Percentiles rank a stretch among this genome's conserved stretches.
phyloP scores from a whole-genome alignment of 1,284 basidiomycete species.

The Porogramme epimiltina region DNA sequence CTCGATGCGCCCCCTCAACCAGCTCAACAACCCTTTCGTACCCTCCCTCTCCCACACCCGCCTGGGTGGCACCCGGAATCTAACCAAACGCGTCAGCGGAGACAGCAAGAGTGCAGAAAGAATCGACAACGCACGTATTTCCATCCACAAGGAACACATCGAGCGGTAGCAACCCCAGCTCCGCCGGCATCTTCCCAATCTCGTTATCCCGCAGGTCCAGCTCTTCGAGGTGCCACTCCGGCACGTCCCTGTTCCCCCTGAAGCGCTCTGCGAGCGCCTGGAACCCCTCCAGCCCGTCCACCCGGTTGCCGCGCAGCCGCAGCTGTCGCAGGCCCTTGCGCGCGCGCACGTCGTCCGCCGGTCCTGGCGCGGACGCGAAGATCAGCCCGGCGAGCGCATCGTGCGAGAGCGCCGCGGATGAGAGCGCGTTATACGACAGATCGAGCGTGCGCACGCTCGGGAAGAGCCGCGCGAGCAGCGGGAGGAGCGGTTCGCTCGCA shows the following conservation, averaged over 20 bases:
- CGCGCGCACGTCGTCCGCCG: conserved; percentile 2
- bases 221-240: conserved; percentile 75
- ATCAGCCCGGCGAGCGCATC: conserved; percentile 51
- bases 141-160: conserved; percentile 82
- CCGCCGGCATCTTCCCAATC: conserved; percentile 63
- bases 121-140: conserved; percentile 60
- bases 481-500: conserved; percentile 53
- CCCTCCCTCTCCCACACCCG: conserved; percentile 83
- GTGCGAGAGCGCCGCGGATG: conserved; percentile 49
- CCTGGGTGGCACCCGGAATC: conserved; percentile 78
- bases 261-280: conserved; percentile 59
- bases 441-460: conserved; percentile 68
- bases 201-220: conserved; percentile 80
- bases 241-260: conserved; percentile 60
- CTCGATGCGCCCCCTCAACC: conserved; percentile 73
- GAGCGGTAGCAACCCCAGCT: conserved; percentile 71
- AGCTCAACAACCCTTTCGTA: conserved; percentile 75
- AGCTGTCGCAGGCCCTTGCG: conserved; percentile 64
- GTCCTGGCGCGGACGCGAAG: conserved; percentile 41
- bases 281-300: conserved; percentile 64
- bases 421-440: conserved; percentile 71
- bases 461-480: conserved; percentile 62
- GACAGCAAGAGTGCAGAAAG: background rate
- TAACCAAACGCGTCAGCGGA: conserved; percentile 27
- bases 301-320: conserved; percentile 64